Conservation (phyloP, 257 asterid genomes). For the Nicotiana sylvestris region DNA sequence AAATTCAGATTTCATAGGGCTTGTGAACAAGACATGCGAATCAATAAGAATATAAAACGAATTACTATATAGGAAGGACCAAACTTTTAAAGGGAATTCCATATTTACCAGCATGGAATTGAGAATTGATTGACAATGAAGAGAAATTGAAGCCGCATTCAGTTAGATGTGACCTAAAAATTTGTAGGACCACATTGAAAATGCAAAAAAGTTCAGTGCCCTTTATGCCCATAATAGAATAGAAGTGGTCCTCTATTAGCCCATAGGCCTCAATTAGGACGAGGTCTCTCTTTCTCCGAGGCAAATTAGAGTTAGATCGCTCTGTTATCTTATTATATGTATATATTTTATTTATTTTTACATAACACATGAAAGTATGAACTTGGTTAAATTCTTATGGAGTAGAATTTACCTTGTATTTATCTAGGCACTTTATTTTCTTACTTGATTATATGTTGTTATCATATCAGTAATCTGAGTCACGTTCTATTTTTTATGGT, state of each 20-base stretch:
- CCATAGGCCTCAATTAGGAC: not conserved
- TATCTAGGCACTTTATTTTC: not conserved
- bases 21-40: not conserved
- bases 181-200: slow-evolving; percentile 15
- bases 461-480: not conserved
- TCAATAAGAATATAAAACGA: not conserved
- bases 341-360: not conserved
- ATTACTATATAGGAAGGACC: not conserved
- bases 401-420: not conserved
- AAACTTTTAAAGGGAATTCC: not conserved
- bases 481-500: not conserved
- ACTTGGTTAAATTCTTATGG: not conserved
- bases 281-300: not conserved
- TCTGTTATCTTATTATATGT: too few species aligned
- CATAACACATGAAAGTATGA: not conserved
- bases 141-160: not conserved
- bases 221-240: slow-evolving; percentile 29
- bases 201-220: slow-evolving; percentile 31
- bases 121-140: not conserved
- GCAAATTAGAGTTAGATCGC: not conserved
- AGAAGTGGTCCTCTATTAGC: slow-evolving; percentile 14
- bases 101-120: not conserved
- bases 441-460: not conserved
- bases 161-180: not conserved
- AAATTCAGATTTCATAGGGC: too few species aligned